Evolutionary conservation across 208 protist species (phyloP).

Genomic region (Acanthamoeba healyi): DNA sequence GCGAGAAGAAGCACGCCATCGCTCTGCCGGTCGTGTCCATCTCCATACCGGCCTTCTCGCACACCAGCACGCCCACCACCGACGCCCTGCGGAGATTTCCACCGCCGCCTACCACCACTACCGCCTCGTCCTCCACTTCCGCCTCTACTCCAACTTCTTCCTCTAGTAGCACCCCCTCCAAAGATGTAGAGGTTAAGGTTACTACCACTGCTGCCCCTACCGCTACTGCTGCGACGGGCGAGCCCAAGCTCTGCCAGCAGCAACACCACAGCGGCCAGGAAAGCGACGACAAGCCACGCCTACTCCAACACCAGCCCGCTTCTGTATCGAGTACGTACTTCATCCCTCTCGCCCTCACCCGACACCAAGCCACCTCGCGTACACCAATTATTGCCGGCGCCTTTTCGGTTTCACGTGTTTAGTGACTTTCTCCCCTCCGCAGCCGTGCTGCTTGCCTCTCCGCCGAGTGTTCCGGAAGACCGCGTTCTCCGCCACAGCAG

Average conservation of each 20-base stretch:
- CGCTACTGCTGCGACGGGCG: too few species aligned
- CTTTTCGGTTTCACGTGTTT: too few species aligned
- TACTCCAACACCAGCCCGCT: not conserved
- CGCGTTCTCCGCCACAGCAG: too few species aligned
- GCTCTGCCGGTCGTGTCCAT: slow-evolving; percentile 38
- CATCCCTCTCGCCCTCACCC: too few species aligned
- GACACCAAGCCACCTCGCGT: too few species aligned
- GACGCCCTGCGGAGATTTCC: slow-evolving; percentile 55
- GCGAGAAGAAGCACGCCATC: slow-evolving; percentile 39
- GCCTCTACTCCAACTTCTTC: slow-evolving; percentile 13
- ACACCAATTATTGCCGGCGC: too few species aligned
- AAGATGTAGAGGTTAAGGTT: not conserved
- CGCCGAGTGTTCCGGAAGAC: too few species aligned
- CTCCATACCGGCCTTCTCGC: not conserved
- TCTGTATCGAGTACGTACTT: not conserved
- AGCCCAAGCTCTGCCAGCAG: not conserved
- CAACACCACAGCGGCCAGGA: not conserved
- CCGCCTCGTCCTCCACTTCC: not conserved
- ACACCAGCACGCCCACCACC: not conserved
- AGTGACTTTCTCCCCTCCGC: too few species aligned
- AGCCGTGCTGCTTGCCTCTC: too few species aligned
- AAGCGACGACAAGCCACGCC: not conserved
- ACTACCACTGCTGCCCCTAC: too few species aligned
- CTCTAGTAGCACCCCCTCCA: not conserved
- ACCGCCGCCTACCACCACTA: not conserved